phyloP scores from a whole-genome alignment of 768 basidiomycete genomes.

The Pulveroboletus sp. region DNA sequence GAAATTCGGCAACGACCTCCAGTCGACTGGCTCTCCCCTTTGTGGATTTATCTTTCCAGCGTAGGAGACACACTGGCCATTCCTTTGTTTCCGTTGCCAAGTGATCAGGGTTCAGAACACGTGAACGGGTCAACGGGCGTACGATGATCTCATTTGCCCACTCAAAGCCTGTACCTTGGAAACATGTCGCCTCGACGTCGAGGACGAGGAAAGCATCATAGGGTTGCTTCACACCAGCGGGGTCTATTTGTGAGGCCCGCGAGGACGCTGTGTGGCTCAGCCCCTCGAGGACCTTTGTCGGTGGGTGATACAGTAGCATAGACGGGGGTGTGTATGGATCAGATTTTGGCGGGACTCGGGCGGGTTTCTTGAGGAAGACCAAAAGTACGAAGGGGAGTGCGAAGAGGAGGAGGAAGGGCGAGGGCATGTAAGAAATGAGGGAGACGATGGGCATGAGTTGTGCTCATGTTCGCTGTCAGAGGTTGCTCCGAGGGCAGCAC shows the following conservation, averaged over 20 bases:
- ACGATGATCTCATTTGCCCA: conserved; percentile 98
- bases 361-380: conserved; percentile 2
- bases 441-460: conserved; percentile 12
- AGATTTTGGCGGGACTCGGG: not conserved
- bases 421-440: conserved; percentile 9
- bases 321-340: not conserved
- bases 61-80: conserved; percentile 87
- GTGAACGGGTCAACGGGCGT: conserved; percentile 30
- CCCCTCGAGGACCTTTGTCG: conserved; percentile 5
- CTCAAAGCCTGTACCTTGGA: conserved; percentile 60
- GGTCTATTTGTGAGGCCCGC: conserved; percentile 11
- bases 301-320: conserved; percentile 19
- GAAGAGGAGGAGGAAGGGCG: conserved; percentile 5
- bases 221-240: conserved; percentile 36
- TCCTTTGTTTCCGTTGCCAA: conserved; percentile 57
- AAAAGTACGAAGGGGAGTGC: conserved; percentile 3
- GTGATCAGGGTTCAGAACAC: conserved; percentile 5
- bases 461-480: conserved; percentile 27
- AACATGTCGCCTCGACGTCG: conserved; percentile 88
- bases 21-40: conserved; percentile 54
- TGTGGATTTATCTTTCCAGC: conserved; percentile 66
- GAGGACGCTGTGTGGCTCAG: not conserved
- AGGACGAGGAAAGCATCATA: conserved; percentile 84
- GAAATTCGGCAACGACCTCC: conserved; percentile 77
- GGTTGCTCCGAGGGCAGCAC: too few relatives aligned